Conservation (phyloP, 1,284 basidiomycete genomes). For the Ceraceosorus guamensis region DNA sequence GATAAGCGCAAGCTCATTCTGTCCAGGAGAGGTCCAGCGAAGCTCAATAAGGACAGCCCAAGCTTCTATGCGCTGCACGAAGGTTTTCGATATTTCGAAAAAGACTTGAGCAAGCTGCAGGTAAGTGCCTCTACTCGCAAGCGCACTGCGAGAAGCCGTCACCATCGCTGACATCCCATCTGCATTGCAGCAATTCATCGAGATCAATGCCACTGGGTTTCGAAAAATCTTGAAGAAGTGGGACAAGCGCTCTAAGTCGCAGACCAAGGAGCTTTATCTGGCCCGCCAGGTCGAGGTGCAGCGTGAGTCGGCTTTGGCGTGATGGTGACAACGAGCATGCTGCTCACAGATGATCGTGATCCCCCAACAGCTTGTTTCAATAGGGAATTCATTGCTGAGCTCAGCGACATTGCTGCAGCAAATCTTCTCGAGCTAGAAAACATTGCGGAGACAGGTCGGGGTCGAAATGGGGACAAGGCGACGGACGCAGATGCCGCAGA, state of each 20-base stretch:
- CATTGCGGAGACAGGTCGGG: constrained; percentile 31
- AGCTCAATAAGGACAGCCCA: constrained; percentile 40
- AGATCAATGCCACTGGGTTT: constrained; percentile 95
- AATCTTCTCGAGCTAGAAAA: constrained; percentile 88
- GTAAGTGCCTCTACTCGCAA: neutral
- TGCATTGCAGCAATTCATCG: constrained; percentile 74
- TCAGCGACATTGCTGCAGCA: constrained; percentile 87
- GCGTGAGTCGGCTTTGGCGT: constrained; percentile 64
- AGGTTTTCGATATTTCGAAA: constrained; percentile 87
- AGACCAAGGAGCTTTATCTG: constrained; percentile 92
- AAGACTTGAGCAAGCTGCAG: constrained; percentile 83
- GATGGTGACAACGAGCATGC: constrained; percentile 1
- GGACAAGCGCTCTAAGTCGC: constrained; percentile 91
- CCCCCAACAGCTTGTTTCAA: constrained; percentile 52
- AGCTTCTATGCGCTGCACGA: constrained; percentile 66
- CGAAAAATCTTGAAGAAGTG: constrained; percentile 98
- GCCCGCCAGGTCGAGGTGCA: constrained; percentile 96
- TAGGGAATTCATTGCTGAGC: constrained; percentile 91
- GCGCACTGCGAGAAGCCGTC: neutral
- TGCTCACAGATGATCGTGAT: constrained; percentile 23
- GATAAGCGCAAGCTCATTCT: constrained; percentile 71
- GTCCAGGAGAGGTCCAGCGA: constrained; percentile 25
- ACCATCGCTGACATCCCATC: neutral
- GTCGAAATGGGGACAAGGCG: constrained; percentile 7
- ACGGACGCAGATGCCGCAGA: neutral